Base-by-base conservation (phyloP, 2,329 filamentous ascomycete genomes). In the Fusarium tricinctum region DNA sequence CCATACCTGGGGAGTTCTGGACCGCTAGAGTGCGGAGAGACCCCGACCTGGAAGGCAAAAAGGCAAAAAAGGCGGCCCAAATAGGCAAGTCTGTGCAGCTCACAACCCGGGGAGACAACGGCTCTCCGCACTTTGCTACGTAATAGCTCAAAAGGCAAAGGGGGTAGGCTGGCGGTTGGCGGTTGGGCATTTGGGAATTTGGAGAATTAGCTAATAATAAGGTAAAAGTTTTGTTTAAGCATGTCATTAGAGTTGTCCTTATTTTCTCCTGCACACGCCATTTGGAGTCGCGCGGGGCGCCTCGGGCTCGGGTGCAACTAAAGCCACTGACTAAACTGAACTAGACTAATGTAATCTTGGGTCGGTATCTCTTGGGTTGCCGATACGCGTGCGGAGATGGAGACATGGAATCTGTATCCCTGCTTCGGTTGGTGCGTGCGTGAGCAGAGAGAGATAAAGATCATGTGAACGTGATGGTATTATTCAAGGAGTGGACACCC, bases 201-300 rank as follows among this genome's bases (percentile, higher is more conserved):
- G 61, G 66, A 26, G 66, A 54, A 66, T 69, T 69, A 69, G 66
- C 66, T 69, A 69, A 69, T 66, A 55, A 69, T 69, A 69, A 63
- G 57, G 66, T 69, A 69, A 69, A 30, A 69, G 56, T 38, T 58
- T 54, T 38, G 48, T 62, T 69, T 69, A 69, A 69, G 49, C 40
- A 68, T 63, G 50, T 17, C 40, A 38, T 50, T 55, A 59, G 52
- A 60, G 43, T 55, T 57, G 52, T 47, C 48, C n/a, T 26, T 28
- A 12, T 30, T 30, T 28, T 30, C 28, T 26, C 26, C 26, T 30
- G 28, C 28, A 30, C 28, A 38, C 33, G 28, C 33, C n/a, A 26
- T 22, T 17, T 23, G 23, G 20, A 43, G 28, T 48, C 17, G 19
- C 15, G 33, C 8, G n/a, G 26, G 22, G 6, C 46, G 15, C 26